Percentiles rank a stretch among this genome's conserved stretches.
Evolutionary conservation across 2,329 filamentous ascomycete species (phyloP).

Genomic region (Ascomycota sp.): DNA sequence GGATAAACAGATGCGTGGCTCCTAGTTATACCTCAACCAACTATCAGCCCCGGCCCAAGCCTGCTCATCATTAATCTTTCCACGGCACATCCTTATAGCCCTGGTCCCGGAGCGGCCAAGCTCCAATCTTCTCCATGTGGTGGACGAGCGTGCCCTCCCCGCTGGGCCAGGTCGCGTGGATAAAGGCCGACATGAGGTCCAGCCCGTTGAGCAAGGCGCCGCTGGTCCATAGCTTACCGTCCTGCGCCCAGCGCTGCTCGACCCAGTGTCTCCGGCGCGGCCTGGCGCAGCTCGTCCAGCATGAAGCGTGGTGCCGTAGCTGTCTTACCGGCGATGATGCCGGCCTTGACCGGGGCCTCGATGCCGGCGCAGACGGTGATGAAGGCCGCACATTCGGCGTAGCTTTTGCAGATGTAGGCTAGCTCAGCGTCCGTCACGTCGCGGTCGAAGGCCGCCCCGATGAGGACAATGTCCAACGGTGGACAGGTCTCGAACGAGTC

Average conservation of each 20-base stretch:
- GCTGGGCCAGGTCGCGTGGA: slow-evolving; percentile 9
- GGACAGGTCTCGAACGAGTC: slow-evolving; percentile 18
- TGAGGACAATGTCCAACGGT: slow-evolving; percentile 17
- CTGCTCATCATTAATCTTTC: not conserved
- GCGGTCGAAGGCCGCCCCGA: slow-evolving; percentile 15
- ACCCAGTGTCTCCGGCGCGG: slow-evolving; percentile 15
- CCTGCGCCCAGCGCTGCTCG: slow-evolving; percentile 13
- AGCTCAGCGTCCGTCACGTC: slow-evolving; percentile 12
- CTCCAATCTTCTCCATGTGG: slow-evolving; percentile 4
- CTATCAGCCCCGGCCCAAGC: too few relatives aligned
- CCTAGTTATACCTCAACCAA: too few relatives aligned
- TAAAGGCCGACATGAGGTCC: slow-evolving; percentile 13
- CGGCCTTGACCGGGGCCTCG: slow-evolving; percentile 10
- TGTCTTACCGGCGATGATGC: slow-evolving; percentile 15
- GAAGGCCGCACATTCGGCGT: slow-evolving; percentile 14
- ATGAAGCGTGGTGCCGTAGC: slow-evolving; percentile 13
- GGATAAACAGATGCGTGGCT: not conserved
- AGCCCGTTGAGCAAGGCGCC: slow-evolving; percentile 13
- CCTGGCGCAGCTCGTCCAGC: slow-evolving; percentile 7
- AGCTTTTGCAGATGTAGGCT: slow-evolving; percentile 14
- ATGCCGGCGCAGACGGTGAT: slow-evolving; percentile 18
- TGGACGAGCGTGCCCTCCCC: slow-evolving; percentile 5
- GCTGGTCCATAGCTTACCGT: slow-evolving; percentile 16
- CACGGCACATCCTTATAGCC: slow-evolving; percentile 11
- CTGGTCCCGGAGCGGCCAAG: slow-evolving; percentile 10